Evolutionary conservation across 139 green algal genomes (phyloP).

Genomic region (Chlamydomonas incerta): DNA sequence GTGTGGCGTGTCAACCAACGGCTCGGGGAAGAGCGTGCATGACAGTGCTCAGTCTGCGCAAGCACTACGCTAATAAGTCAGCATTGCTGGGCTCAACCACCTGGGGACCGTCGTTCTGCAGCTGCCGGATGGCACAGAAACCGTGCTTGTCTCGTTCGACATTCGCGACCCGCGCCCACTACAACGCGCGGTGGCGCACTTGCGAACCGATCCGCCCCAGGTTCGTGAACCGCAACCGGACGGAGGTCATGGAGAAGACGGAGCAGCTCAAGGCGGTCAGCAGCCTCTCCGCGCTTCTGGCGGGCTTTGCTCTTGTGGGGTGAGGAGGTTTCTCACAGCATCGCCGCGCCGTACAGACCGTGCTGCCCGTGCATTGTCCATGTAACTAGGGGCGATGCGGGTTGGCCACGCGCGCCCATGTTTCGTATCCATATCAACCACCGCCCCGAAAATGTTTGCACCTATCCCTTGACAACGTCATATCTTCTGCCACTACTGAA

Average conservation of each 20-base stretch:
- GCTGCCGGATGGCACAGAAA: too few species aligned
- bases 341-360: too few species aligned
- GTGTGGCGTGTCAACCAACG: constrained; percentile 48
- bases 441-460: too few species aligned
- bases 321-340: constrained; percentile 4
- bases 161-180: too few species aligned
- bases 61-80: too few species aligned
- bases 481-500: neutral
- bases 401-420: too few species aligned
- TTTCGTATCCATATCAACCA: too few species aligned
- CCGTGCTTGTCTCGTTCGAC: neutral
- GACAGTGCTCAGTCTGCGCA: neutral
- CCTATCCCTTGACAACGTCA: too few species aligned
- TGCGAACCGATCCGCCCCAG: neutral
- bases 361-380: too few species aligned
- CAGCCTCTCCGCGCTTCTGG: constrained; percentile 78
- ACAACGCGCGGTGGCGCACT: neutral
- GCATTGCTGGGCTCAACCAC: too few species aligned
- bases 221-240: constrained; percentile 12
- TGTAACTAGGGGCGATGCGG: too few species aligned
- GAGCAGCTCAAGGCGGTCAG: constrained; percentile 85
- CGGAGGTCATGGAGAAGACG: constrained; percentile 81
- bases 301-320: constrained; percentile 79
- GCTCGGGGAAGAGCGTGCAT: neutral
- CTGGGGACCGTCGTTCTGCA: too few species aligned